Evolutionary conservation across 2,329 filamentous ascomycete species (phyloP), one percentile per base, ranked within the genome.

Genomic region (Diaporthe ilicicola): DNA sequence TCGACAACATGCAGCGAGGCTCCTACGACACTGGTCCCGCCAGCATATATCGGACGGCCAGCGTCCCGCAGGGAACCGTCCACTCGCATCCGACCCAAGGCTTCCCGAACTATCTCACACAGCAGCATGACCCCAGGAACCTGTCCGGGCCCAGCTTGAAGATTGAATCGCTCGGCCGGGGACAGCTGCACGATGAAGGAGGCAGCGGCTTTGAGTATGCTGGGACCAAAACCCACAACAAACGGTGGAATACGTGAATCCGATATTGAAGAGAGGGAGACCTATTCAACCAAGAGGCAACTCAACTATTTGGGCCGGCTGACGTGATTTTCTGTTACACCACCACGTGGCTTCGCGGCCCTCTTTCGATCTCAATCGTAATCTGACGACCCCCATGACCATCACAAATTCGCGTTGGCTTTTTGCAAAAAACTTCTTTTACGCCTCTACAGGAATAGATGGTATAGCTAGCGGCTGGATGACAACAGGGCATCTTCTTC

Each of bases 1-100:
- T 79, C 68, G 80, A 82, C 29, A 72, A 76, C 2, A 65, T 81
- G 67, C 59, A 78, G 48, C 77, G 78, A 62, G 72, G 51, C 24
- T n/a, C 73, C 24, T 74, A 78, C 37, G 78, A 79, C 19, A 39
- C 76, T 12, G 71, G 75, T 5, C 76, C 79, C 15, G 69, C 75
- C 6, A 71, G 70, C 50, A 69, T 81, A 15, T 79, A 77, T 50
- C 76, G 78, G 2, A 69, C 75, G 8, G 70, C 74, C 4, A 72
- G 67, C 24, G 73, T 80, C 19, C 55, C 73, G 1, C 70, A 74
- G 15, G 72, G 72, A 1, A 27, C 71, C 2, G 74, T 76, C 13
- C 71, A 72, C 32, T 48, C 72, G 6, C 75, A 76, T 7, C 39
- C 61, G 34, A 70, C 71, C 22, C 71, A 70, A 13, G 37, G 73